Base-by-base conservation (phyloP, 2,329 filamentous ascomycete species). In the Pestalotiopsis sp. region DNA sequence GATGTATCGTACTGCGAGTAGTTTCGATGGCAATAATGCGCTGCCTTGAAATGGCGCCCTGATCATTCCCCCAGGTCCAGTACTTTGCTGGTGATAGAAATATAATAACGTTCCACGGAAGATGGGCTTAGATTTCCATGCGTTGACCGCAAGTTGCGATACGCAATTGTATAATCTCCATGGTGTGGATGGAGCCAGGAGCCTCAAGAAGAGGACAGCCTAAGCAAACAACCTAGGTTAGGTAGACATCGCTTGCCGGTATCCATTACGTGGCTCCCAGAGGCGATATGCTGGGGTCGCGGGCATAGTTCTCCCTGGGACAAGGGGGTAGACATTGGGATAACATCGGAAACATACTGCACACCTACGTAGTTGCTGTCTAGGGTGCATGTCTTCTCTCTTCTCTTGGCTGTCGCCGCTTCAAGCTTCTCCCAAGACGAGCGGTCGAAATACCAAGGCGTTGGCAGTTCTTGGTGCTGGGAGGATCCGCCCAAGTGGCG, bases 341-440 rank as follows among this genome's bases (percentile, higher is more conserved):
- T n/a, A 14, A 7, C 13, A 48, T 57, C 17, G 17, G 17, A 20
- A 26, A 26, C 11, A 57, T 11, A n/a, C 55, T 24, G 20, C 14
- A 14, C 20, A 22, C 17, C 20, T 14, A 22, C 17, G 26, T 11
- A 57, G 55, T 13, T 57, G 3, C 10, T 6, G 56, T 9, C 22
- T 17, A 24, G 11, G n/a, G 44, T 52, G 10, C n/a, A n/a, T n/a
- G n/a, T n/a, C n/a, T n/a, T n/a, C n/a, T n/a, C n/a, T 9, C 20
- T 52, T 52, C 26, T 39, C 55, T 67, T 48, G 66, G 61, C 61
- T 38, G 52, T 38, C 17, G 40, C 39, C 38, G 55, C 35, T 24
- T 40, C 60, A 65, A 68, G 66, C 66, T 60, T 64, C 61, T 65
- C 66, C 66, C 66, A 68, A 68, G 66, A 52, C 55, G 30, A 38